Evolutionary conservation across 495 filamentous ascomycete genomes (phyloP), one percentile per base, ranked within the genome.

Genomic region (Thermochaetoides thermophila): DNA sequence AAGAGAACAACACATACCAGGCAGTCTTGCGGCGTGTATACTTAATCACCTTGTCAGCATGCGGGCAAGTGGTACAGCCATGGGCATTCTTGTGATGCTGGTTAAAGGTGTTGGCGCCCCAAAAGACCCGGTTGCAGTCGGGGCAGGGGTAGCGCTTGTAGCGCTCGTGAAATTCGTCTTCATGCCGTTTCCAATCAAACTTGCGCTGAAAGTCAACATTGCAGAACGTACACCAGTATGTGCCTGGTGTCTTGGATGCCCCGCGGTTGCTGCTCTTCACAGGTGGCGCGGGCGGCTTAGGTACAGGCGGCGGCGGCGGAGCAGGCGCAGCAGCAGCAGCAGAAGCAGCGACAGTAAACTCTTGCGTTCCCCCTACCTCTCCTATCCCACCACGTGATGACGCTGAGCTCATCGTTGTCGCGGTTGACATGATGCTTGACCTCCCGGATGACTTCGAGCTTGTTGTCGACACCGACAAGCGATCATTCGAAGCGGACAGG

Each of bases 181-280:
- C 61, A 46, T 67, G 63, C 10, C 61, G 44, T 52, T 65, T 67
- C 63, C 63, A 67, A 48, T 65, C 63, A 37, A 64, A 64, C 44
- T 67, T 67, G 35, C 61, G 52, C 43, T 65, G 62, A 30, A 67
- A 64, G 12, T 52, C 63, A 35, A 61, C 61, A 28, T 64, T 57
- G 43, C 63, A 67, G 30, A 60, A 65, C 22, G 60, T 67, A 46
- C 63, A 67, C 63, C 61, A 65, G 46, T 63, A 67, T 23, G 57
- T 57, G 21, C 51, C 48, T 24, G 43, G 49, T 4, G 45, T 38
- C 29, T 51, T 51, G 23, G 52, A 44, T 3, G 46, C 44, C 7
- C 49, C 47, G 5, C 47, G 36, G 19, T 53, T 49, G 45, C 27
- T 51, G 41, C 35, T 45, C 35, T 50, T 52, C 25, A 29, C 36